Conservation (phyloP, 106 monocot species). For the Vanilla planifolia region DNA sequence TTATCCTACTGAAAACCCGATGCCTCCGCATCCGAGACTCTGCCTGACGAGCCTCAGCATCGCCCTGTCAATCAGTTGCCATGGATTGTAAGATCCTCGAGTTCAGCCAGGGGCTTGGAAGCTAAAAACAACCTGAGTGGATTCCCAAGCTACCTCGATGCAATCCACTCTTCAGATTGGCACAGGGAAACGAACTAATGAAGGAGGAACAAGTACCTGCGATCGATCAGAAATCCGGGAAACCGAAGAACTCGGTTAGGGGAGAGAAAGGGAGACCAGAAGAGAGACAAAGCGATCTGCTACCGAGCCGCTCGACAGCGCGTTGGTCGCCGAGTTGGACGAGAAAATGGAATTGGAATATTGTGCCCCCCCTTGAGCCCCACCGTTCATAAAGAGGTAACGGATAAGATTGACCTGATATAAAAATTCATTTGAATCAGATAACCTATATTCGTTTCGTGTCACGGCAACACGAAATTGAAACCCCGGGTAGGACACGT, state of each 20-base stretch:
- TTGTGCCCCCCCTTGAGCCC: no score
- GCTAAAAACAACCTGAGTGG: not conserved
- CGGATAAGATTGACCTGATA: no score
- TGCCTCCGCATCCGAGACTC: constrained; percentile 3
- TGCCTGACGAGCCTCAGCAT: constrained; percentile 4
- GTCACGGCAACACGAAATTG: no score
- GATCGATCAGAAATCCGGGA: not conserved
- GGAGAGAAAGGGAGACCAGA: not conserved
- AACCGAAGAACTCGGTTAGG: not conserved
- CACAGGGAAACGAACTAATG: not conserved
- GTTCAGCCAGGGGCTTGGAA: not conserved
- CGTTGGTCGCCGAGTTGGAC: not conserved
- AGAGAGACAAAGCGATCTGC: not conserved
- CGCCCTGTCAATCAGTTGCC: not conserved
- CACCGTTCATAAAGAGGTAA: no score
- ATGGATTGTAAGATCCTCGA: not conserved
- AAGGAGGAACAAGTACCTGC: not conserved
- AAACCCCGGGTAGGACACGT: no score
- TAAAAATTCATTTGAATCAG: no score
- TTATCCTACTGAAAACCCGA: not conserved
- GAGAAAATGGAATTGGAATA: not conserved
- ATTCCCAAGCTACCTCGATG: not conserved
- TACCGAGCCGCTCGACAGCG: not conserved
- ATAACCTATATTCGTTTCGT: no score
- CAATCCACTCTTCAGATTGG: not conserved